A percentile compares a stretch with the other conserved stretches of the same genome.
Conservation (phyloP, 768 basidiomycete species). For the Gymnopilus junonius region DNA sequence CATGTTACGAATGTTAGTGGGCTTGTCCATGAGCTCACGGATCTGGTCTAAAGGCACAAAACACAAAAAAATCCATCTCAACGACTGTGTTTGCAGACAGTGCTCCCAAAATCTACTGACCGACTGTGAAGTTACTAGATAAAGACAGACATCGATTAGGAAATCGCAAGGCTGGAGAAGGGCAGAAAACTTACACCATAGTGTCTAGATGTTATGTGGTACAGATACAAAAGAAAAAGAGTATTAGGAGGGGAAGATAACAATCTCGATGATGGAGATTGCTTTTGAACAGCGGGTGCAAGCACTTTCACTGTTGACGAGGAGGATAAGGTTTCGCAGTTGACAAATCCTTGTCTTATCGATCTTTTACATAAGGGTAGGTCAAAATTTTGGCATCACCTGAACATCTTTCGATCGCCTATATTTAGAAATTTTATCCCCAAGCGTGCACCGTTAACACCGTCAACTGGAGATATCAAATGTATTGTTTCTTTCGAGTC, state of each 20-base stretch:
- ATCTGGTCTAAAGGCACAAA: constrained; percentile 69
- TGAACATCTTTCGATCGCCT: constrained; percentile 15
- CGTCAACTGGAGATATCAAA: too few relatives aligned
- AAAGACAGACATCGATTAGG: constrained; percentile 36
- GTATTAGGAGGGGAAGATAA: constrained; percentile 16
- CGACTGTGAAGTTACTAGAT: constrained; percentile 86
- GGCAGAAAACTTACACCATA: constrained; percentile 76
- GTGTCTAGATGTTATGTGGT: constrained; percentile 52
- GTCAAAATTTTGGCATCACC: constrained; percentile 25
- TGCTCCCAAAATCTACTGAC: constrained; percentile 45
- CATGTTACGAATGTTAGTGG: constrained; percentile 95
- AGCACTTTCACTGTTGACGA: constrained; percentile 41
- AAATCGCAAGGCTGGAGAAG: constrained; percentile 11
- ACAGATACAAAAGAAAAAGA: constrained; percentile 25
- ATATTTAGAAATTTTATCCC: constrained; percentile 1
- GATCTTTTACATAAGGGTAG: constrained; percentile 44
- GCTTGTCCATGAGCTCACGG: constrained; percentile 84
- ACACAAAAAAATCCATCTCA: constrained; percentile 15
- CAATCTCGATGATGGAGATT: constrained; percentile 35
- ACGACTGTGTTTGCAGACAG: neutral
- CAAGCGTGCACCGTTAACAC: neutral
- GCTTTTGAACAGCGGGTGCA: constrained; percentile 36
- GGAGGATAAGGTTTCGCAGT: constrained; percentile 41
- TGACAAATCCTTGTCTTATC: constrained; percentile 46
- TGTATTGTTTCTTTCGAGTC: too few relatives aligned